These are phyloP conservation scores for Malus hybrid DNA, from an alignment of 331 rosid species.

Conservation along the genomic window DNA sequence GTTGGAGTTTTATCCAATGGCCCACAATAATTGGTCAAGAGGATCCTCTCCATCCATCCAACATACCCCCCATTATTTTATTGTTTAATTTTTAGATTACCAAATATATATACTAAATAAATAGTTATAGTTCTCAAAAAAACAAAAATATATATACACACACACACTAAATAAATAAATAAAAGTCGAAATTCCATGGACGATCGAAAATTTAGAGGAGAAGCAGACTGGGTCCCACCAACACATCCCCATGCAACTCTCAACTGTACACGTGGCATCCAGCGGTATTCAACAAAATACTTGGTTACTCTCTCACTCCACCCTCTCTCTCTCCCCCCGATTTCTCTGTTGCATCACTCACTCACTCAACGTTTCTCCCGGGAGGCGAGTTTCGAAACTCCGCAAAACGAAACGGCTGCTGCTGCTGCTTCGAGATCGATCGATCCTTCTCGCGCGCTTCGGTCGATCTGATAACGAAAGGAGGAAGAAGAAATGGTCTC, in stretches of 20 bases:
- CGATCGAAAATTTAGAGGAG: neutral
- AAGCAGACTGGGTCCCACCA: conserved; percentile 7
- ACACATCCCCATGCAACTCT: conserved; percentile 12
- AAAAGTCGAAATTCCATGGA: neutral
- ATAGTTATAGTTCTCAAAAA: too few species aligned
- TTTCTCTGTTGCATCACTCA: neutral
- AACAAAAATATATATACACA: too few species aligned
- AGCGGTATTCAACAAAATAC: too few species aligned
- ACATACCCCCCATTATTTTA: neutral
- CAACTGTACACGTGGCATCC: conserved; percentile 24
- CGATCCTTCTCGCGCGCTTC: conserved; percentile 1
- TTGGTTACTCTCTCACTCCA: too few species aligned
- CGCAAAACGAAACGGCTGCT: neutral
- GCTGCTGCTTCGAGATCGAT: neutral
- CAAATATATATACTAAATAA: too few species aligned
- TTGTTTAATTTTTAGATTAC: neutral
- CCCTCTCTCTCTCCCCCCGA: neutral
- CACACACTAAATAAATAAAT: neutral
- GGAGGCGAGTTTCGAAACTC: neutral
- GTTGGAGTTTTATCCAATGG: too few species aligned
- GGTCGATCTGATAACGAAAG: neutral
- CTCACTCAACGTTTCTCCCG: conserved; percentile 4
- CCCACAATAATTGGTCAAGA: too few species aligned
- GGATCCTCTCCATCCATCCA: too few species aligned
- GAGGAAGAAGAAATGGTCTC: conserved; percentile 38